Conservation (phyloP, 2,329 filamentous ascomycete species). For the Pseudogymnoascus sp. region DNA sequence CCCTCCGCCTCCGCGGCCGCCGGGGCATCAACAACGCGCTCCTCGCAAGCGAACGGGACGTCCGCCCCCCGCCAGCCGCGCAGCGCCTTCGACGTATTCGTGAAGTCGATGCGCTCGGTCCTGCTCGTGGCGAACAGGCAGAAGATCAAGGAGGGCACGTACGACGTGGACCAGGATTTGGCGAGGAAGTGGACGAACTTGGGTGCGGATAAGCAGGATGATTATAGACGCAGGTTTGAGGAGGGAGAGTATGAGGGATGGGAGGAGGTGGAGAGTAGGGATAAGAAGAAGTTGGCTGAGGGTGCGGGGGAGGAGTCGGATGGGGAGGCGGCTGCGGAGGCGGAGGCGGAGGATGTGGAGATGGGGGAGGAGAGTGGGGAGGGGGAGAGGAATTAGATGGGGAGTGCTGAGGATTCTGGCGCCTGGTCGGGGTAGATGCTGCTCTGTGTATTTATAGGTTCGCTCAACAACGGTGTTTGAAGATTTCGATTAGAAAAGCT, state of each 20-base stretch:
- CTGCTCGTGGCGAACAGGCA: slow-evolving; percentile 21
- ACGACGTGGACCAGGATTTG: slow-evolving; percentile 25
- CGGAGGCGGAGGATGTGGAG: neutral
- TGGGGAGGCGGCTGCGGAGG: neutral
- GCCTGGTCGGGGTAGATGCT: neutral
- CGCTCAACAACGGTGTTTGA: neutral
- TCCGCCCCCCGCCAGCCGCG: slow-evolving; percentile 8
- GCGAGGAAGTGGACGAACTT: slow-evolving; percentile 25
- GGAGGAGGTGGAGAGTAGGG: neutral
- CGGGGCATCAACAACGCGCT: slow-evolving; percentile 24
- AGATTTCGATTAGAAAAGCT: neutral
- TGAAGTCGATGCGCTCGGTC: slow-evolving; percentile 22
- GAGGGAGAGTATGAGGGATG: neutral
- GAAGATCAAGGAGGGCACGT: slow-evolving; percentile 22
- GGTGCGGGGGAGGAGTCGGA: neutral
- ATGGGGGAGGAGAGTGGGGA: neutral
- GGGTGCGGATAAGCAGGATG: slow-evolving; percentile 17
- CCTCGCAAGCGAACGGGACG: slow-evolving; percentile 30
- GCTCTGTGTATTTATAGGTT: neutral
- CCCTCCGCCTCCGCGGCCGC: slow-evolving; percentile 32
- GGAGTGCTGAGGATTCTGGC: neutral
- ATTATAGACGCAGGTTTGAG: slow-evolving; percentile 11
- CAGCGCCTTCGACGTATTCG: slow-evolving; percentile 27
- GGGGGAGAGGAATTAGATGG: neutral
- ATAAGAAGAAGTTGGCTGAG: neutral